Conservation (phyloP, 257 asterid genomes). For the Salvia hispanica region DNA sequence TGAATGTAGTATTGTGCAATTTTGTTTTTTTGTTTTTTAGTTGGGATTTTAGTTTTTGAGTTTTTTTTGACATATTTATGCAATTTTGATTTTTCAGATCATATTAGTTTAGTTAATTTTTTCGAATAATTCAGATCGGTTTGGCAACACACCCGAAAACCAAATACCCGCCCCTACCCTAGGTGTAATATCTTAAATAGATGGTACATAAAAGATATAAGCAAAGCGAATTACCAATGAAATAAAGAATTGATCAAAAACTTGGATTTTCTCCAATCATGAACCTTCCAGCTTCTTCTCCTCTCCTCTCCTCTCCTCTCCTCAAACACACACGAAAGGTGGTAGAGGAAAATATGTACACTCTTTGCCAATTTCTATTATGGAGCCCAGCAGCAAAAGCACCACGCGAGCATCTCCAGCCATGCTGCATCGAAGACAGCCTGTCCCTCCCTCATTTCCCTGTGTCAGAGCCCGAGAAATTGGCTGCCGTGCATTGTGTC, state of each 20-base stretch:
- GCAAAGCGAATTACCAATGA: constrained; percentile 23
- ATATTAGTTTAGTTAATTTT: too few relatives aligned
- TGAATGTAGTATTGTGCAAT: too few relatives aligned
- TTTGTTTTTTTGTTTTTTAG: too few relatives aligned
- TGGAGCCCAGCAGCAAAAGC: constrained; percentile 37
- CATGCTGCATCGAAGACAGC: constrained; percentile 48
- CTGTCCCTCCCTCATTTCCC: constrained; percentile 49
- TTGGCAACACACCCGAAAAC: too few relatives aligned
- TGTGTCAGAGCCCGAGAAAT: constrained; percentile 40
- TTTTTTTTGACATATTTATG: too few relatives aligned
- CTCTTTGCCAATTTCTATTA: constrained; percentile 5
- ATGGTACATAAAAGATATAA: not conserved
- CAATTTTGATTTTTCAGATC: too few relatives aligned
- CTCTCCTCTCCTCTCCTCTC: not conserved
- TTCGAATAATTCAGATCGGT: too few relatives aligned
- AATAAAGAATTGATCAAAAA: constrained; percentile 12
- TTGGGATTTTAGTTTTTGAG: too few relatives aligned
- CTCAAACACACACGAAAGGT: not conserved
- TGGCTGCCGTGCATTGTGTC: constrained; percentile 46
- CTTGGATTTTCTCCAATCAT: constrained; percentile 23
- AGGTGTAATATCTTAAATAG: constrained; percentile 13
- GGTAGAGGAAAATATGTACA: not conserved
- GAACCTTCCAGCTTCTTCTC: constrained; percentile 29
- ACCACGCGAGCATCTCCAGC: constrained; percentile 46
- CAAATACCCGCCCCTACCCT: not conserved